Evolutionary conservation across 345 rosid genomes (phyloP).

Genomic region (Camelina neglecta): DNA sequence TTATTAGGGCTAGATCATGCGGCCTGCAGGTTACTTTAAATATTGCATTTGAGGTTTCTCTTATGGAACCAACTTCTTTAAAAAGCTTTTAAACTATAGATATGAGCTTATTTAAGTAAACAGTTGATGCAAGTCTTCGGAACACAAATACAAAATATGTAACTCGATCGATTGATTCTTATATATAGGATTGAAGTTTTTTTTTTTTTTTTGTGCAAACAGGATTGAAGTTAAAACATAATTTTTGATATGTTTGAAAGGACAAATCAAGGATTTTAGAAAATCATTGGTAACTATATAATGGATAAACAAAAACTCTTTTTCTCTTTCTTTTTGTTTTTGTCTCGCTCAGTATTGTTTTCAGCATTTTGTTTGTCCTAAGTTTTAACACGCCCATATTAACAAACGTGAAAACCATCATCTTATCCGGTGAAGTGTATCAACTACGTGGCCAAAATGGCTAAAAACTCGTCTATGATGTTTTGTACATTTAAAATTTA

Average conservation of each 20-base stretch:
- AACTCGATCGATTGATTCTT: not conserved
- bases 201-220: too few species aligned
- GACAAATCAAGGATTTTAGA: not conserved
- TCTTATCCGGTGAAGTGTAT: not conserved
- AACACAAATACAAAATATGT: not conserved
- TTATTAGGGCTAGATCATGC: not conserved
- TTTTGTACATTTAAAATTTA: not conserved
- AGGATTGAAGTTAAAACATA: not conserved
- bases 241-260: not conserved
- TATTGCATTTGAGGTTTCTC: not conserved
- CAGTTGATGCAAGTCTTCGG: not conserved
- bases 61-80: not conserved
- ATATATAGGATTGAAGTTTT: not conserved
- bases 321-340: not conserved
- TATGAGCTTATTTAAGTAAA: not conserved
- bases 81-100: not conserved
- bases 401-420: not conserved
- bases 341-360: not conserved
- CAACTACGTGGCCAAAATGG: not conserved
- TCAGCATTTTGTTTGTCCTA: not conserved
- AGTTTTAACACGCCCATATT: not conserved
- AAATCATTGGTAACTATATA: not conserved
- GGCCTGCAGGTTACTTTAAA: not conserved
- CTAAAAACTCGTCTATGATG: not conserved
- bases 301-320: not conserved